Percentiles rank a stretch among this genome's conserved stretches.
These are phyloP conservation scores for Mariannaea sp. DNA, from an alignment of 2,329 filamentous ascomycete genomes.

Conservation along the genomic window DNA sequence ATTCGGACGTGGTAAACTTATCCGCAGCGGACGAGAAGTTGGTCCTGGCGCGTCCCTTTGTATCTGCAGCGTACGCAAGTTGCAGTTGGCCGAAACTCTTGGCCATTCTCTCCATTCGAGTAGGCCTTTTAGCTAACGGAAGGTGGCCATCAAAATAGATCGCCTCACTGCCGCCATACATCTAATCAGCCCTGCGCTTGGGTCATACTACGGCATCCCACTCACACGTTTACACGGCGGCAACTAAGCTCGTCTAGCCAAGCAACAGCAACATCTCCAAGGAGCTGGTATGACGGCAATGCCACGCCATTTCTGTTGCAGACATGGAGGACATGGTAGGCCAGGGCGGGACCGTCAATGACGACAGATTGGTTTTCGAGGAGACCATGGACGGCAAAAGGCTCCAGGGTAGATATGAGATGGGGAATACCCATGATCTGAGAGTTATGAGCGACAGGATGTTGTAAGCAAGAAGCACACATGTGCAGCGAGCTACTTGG, in stretches of 20 bases:
- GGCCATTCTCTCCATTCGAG: conserved; percentile 65
- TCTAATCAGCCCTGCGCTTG: conserved; percentile 8
- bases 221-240: conserved; percentile 66
- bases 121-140: conserved; percentile 66
- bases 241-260: conserved; percentile 67
- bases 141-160: conserved; percentile 89
- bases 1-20: conserved; percentile 11
- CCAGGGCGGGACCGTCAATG: conserved; percentile 80
- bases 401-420: conserved; percentile 57
- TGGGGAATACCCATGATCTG: conserved; percentile 63
- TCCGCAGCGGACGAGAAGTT: conserved; percentile 26
- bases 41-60: conserved; percentile 33
- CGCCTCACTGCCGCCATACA: conserved; percentile 46
- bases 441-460: neutral
- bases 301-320: conserved; percentile 57
- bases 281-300: conserved; percentile 65
- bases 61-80: conserved; percentile 47
- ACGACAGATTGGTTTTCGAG: conserved; percentile 53
- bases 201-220: neutral
- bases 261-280: conserved; percentile 61
- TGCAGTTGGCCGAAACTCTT: conserved; percentile 60
- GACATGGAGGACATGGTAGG: conserved; percentile 71
- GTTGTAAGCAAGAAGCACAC: neutral
- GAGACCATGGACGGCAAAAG: conserved; percentile 51
- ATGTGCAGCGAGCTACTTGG: too few relatives aligned